phyloP scores from a whole-genome alignment of 352 stramenopile species.

The Peronospora belbahrii region DNA sequence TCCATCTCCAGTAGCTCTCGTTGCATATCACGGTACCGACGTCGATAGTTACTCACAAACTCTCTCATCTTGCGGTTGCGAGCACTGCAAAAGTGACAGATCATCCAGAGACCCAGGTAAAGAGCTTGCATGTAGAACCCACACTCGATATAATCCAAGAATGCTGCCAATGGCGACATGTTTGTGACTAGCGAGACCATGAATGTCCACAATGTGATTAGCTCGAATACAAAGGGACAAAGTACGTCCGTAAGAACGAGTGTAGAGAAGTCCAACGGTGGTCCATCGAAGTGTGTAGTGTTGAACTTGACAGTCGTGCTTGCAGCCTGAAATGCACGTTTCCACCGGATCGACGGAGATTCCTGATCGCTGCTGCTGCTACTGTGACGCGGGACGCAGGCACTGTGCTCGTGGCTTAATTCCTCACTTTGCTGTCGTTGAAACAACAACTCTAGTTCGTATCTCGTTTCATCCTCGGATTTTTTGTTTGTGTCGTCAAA shows the following conservation, averaged over 20 bases:
- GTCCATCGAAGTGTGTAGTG: constrained; percentile 72
- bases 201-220: constrained; percentile 69
- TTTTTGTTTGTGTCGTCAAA: constrained; percentile 76
- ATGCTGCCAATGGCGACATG: constrained; percentile 59
- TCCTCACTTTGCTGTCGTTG: constrained; percentile 40
- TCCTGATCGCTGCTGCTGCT: constrained; percentile 18
- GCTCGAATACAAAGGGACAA: constrained; percentile 73
- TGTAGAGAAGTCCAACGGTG: constrained; percentile 75
- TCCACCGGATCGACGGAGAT: constrained; percentile 47
- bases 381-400: constrained; percentile 15
- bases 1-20: constrained; percentile 63
- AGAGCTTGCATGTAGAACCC: constrained; percentile 70
- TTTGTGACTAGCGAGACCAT: constrained; percentile 45
- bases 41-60: constrained; percentile 83
- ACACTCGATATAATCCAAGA: constrained; percentile 76
- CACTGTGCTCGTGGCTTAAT: constrained; percentile 17
- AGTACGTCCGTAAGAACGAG: constrained; percentile 80
- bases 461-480: constrained; percentile 55
- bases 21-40: constrained; percentile 66
- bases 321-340: constrained; percentile 57
- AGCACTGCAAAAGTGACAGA: constrained; percentile 81
- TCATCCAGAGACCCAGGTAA: constrained; percentile 73
- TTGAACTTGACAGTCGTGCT: constrained; percentile 67
- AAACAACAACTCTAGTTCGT: constrained; percentile 54
- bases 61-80: constrained; percentile 83